Percentiles rank a stretch among this genome's conserved stretches.
Conservation (phyloP, 352 stramenopile genomes). For the Pythium aquatile region DNA sequence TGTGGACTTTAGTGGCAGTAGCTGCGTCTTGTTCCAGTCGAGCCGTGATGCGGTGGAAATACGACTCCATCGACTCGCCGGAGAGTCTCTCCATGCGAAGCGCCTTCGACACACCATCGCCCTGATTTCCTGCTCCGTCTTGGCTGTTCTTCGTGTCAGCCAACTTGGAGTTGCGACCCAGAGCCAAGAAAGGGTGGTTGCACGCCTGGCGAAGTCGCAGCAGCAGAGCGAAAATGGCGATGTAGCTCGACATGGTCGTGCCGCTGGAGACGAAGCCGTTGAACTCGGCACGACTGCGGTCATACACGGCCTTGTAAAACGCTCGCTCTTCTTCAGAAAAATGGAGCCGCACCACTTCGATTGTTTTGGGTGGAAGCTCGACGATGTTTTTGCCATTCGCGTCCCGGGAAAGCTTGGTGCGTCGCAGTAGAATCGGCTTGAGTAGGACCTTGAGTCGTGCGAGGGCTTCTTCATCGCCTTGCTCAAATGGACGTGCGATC, state of each 20-base stretch:
- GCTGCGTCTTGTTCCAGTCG: conserved; percentile 54
- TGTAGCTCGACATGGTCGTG: conserved; percentile 73
- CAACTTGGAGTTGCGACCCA: conserved; percentile 64
- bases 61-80: conserved; percentile 53
- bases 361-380: conserved; percentile 65
- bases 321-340: conserved; percentile 75
- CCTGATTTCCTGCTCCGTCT: background rate
- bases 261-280: conserved; percentile 85
- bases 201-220: conserved; percentile 88
- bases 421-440: conserved; percentile 74
- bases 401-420: conserved; percentile 83
- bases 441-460: conserved; percentile 66
- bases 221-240: conserved; percentile 88
- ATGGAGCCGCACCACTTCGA: conserved; percentile 60
- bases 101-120: conserved; percentile 14
- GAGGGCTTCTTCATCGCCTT: conserved; percentile 62
- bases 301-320: conserved; percentile 88
- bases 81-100: conserved; percentile 44
- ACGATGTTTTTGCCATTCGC: conserved; percentile 62
- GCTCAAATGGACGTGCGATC: conserved; percentile 75
- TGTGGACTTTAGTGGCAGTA: conserved; percentile 13
- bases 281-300: conserved; percentile 85
- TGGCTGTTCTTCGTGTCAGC: conserved; percentile 17
- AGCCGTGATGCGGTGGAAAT: conserved; percentile 58
- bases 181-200: conserved; percentile 85